Evolutionary conservation across 106 monocot species (phyloP), one percentile per base, ranked within the genome.

Genomic region (Ottelia alismoides): DNA sequence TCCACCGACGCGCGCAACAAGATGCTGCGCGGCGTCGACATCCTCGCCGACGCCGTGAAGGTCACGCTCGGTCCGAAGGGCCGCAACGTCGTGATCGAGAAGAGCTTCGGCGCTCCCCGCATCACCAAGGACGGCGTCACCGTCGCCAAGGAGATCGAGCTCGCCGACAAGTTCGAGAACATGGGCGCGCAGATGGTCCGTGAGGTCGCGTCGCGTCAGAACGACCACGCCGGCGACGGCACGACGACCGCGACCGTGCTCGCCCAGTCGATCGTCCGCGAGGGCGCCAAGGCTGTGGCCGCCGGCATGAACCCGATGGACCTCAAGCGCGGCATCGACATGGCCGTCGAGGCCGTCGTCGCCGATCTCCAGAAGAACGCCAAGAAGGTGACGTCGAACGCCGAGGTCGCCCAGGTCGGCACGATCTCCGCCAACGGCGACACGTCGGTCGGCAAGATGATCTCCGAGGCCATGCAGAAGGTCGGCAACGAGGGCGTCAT

Each of bases 401-500:
- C 22, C 12, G 24, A 22, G 6, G 16, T 51, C 22, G 51, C 51
- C 1, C 24, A 80, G 80, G 91, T 83, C 29, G 85, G 81, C n/a
- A 81, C 91, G 0, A 91, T 85, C 56, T 91, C 91, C 19, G 57
- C 91, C 16, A 91, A 91, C 65, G 81, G 80, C 26, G 90, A 90
- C 23, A 72, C 75, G 68, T 75, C 80, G 62, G 85, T 91, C 47
- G 85, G 84, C 47, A 81, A 81, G 25, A 72, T 85, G 16, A 91
- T 85, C 57, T 81, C 91, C 7, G 81, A 81, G 60, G 84, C 84
- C 16, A 85, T 91, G 84, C 81, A 91, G 62, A 91, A 85, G 72
- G 91, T 91, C 31, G 91, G 91, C 22, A 85, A 84, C 57, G 84
- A 84, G 63, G 85, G 91, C 28, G 84, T 85, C 17, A 88, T 88